Base-by-base conservation (phyloP, 2,329 filamentous ascomycete genomes). In the Curvularia sp. region DNA sequence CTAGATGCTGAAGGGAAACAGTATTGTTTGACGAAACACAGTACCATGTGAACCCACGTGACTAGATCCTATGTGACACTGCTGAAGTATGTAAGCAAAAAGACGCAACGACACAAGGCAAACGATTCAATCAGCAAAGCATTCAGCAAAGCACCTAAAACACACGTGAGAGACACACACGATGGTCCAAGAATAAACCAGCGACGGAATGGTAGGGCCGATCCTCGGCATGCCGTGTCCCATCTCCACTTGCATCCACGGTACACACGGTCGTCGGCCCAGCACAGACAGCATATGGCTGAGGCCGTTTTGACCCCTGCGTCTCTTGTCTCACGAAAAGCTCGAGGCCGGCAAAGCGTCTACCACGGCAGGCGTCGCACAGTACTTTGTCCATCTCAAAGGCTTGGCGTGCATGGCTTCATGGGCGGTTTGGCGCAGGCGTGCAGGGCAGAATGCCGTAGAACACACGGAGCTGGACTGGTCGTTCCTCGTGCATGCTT, bases 401-500 rank as follows among this genome's bases (percentile, higher is more conserved):
- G 6, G 10, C 47, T 49, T 38, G 47, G 47, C 34, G 21, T 49
- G 47, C 47, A 39, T 36, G 10, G 43, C 21, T 15, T 13, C 30
- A 38, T 49, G 21, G 10, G 47, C 47, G 49, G 38, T 38, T 50
- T 49, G 55, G 49, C 52, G 42, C 39, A 57, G 43, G 49, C 49
- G 47, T 54, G 50, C 30, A 36, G 41, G 50, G 25, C 47, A 38
- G 42, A 30, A 34, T 47, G 51, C 32, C 41, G 55, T 58, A 21
- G 55, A 41, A 58, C 51, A 55, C 45, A 32, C 27, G 41, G 46
- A 58, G 55, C 51, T 57, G 55, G 50, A 49, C 55, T 51, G 55
- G 51, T 55, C 51, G 50, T 58, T 55, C 50, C 32, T 58, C 51
- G 50, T 49, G 51, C 55, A 58, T 58, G 55, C 55, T 55, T 58